Evolutionary conservation across 164 flowering plant species (phyloP).

Genomic region (Hamamelis virginiana): DNA sequence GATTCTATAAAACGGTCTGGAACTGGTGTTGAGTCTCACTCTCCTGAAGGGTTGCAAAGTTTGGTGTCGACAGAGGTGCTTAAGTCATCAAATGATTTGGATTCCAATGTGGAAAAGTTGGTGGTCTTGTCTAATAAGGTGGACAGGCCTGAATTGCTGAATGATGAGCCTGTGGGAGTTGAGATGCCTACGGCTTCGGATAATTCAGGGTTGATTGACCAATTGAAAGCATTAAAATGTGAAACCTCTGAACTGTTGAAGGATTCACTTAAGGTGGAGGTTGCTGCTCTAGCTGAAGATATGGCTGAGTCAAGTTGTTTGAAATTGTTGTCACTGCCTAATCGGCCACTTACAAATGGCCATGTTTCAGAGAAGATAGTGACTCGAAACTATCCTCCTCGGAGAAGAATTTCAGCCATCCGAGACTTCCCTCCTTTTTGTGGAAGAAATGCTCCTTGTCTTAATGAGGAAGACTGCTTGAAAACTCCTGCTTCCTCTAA

Average conservation of each 20-base stretch:
- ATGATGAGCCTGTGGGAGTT: neutral
- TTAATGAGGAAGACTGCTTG: constrained; percentile 23
- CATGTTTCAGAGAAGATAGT: constrained; percentile 3
- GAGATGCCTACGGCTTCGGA: neutral
- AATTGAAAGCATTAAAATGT: neutral
- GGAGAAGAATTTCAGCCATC: constrained; percentile 36
- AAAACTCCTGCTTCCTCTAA: constrained; percentile 12
- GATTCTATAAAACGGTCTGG: neutral
- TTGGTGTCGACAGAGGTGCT: neutral
- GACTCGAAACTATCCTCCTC: constrained; percentile 36
- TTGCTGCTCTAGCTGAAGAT: neutral
- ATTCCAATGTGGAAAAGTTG: neutral
- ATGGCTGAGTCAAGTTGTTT: neutral
- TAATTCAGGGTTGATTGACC: neutral
- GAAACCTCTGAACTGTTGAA: constrained; percentile 6
- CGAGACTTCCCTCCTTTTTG: constrained; percentile 58
- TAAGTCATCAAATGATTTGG: neutral
- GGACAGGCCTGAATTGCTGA: constrained; percentile 1
- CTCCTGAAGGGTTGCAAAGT: neutral
- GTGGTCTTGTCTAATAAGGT: constrained; percentile 4
- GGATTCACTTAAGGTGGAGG: constrained; percentile 1
- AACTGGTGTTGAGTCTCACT: constrained; percentile 6
- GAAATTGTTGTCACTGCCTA: constrained; percentile 7
- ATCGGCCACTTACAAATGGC: neutral
- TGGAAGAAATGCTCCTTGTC: constrained; percentile 40